Evolutionary conservation across 805 yeast genomes (phyloP).

Genomic region (Cyberlindnera maritima): DNA sequence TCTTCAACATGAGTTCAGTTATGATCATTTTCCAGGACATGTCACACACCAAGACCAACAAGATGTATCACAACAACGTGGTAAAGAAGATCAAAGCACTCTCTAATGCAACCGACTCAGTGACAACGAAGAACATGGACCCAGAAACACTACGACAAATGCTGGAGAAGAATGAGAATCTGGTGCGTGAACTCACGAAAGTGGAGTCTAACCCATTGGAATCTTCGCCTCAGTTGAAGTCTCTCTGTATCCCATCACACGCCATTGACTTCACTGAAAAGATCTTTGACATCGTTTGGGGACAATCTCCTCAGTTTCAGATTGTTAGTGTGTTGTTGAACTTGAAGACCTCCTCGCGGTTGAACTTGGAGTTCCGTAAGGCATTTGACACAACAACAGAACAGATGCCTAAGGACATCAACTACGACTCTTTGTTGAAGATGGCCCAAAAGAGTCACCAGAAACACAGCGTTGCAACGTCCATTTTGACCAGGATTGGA

Average conservation of each 20-base stretch:
- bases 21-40: constrained; percentile 12
- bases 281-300: constrained; percentile 9
- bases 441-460: constrained; percentile 12
- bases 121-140: constrained; percentile 11
- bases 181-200: not conserved
- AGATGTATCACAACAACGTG: constrained; percentile 7
- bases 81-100: constrained; percentile 7
- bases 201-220: not conserved
- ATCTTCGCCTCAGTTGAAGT: constrained; percentile 3
- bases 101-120: constrained; percentile 2
- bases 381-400: not conserved
- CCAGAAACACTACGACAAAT: constrained; percentile 2
- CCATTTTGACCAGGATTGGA: constrained; percentile 13
- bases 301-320: constrained; percentile 6
- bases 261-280: constrained; percentile 7
- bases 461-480: not conserved
- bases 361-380: constrained; percentile 9
- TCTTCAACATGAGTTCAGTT: constrained; percentile 4
- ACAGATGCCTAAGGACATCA: constrained; percentile 4
- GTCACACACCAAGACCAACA: constrained; percentile 13
- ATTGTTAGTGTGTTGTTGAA: constrained; percentile 10
- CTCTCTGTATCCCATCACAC: constrained; percentile 17
- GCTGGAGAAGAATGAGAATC: constrained; percentile 5
- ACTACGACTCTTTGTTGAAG: constrained; percentile 16
- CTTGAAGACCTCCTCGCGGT: constrained; percentile 8